Conservation (phyloP, 305 asterid species). For the Euphrasia arctica region DNA sequence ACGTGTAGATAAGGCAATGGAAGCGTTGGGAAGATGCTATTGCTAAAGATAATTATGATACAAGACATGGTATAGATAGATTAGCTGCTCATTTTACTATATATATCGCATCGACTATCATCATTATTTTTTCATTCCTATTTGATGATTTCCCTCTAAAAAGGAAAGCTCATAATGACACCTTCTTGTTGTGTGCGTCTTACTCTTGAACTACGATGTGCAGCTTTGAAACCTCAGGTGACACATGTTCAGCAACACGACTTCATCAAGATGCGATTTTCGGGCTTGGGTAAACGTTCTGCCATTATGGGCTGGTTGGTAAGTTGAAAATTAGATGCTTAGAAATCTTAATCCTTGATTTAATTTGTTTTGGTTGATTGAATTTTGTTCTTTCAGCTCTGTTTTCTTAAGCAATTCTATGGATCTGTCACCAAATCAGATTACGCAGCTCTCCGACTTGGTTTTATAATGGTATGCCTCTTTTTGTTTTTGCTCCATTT, state of each 20-base stretch:
- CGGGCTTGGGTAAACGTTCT: constrained; percentile 61
- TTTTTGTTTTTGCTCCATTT: neutral
- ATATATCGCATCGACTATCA: no score
- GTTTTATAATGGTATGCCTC: constrained; percentile 1
- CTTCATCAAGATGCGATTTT: constrained; percentile 79
- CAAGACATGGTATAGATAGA: constrained; percentile 43
- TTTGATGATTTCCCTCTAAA: neutral
- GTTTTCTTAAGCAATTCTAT: constrained; percentile 85
- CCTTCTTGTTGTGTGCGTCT: constrained; percentile 19
- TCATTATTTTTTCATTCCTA: no score
- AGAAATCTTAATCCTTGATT: neutral
- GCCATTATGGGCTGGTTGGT: constrained; percentile 73
- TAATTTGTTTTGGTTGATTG: no score
- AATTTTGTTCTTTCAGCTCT: constrained; percentile 55
- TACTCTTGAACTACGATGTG: constrained; percentile 24
- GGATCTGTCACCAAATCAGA: constrained; percentile 66
- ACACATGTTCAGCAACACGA: constrained; percentile 80
- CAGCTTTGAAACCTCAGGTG: constrained; percentile 64
- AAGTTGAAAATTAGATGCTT: constrained; percentile 30
- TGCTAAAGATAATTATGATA: constrained; percentile 52
- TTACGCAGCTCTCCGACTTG: neutral
- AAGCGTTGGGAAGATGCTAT: constrained; percentile 90
- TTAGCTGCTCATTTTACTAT: constrained; percentile 15
- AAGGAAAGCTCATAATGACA: neutral
- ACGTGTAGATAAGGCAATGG: constrained; percentile 81